Evolutionary conservation across 2,329 filamentous ascomycete genomes (phyloP).

Genomic region (Diaporthe sp.): DNA sequence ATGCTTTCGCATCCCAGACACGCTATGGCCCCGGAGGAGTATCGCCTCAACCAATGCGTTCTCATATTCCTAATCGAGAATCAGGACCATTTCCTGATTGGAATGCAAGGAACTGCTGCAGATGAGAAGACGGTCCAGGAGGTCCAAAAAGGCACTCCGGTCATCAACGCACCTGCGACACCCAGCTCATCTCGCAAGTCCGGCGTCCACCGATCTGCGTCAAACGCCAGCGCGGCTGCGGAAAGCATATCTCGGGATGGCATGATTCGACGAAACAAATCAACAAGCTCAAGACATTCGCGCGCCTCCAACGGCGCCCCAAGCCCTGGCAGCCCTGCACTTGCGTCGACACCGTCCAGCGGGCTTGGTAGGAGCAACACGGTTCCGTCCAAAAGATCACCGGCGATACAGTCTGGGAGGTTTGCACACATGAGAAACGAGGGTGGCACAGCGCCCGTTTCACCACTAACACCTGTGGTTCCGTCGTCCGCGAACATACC

Average conservation of each 20-base stretch:
- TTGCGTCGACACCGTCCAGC: constrained; percentile 67
- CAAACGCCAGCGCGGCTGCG: constrained; percentile 88
- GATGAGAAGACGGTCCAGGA: constrained; percentile 80
- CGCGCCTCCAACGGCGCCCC: constrained; percentile 78
- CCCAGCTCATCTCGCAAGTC: constrained; percentile 66
- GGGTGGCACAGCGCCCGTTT: constrained; percentile 47
- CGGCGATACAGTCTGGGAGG: constrained; percentile 75
- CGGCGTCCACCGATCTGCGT: constrained; percentile 80
- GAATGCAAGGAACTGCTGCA: constrained; percentile 99
- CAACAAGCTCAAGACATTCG: constrained; percentile 90
- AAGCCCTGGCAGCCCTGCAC: constrained; percentile 75
- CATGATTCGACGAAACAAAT: constrained; percentile 86
- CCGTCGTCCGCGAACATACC: constrained; percentile 63
- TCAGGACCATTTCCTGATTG: constrained; percentile 97
- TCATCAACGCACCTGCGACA: constrained; percentile 61
- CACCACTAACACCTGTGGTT: constrained; percentile 52
- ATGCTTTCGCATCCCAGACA: constrained; percentile 94
- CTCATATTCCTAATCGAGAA: constrained; percentile 98
- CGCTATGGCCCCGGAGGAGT: constrained; percentile 95
- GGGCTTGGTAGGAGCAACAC: constrained; percentile 83
- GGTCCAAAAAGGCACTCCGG: constrained; percentile 77
- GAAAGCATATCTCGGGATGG: constrained; percentile 88
- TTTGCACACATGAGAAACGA: constrained; percentile 63
- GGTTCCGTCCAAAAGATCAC: constrained; percentile 89
- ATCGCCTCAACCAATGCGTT: constrained; percentile 94